A percentile compares a stretch with the other conserved stretches of the same genome.
phyloP scores from a whole-genome alignment of 306 rosid species.

The Prunus mongolica region DNA sequence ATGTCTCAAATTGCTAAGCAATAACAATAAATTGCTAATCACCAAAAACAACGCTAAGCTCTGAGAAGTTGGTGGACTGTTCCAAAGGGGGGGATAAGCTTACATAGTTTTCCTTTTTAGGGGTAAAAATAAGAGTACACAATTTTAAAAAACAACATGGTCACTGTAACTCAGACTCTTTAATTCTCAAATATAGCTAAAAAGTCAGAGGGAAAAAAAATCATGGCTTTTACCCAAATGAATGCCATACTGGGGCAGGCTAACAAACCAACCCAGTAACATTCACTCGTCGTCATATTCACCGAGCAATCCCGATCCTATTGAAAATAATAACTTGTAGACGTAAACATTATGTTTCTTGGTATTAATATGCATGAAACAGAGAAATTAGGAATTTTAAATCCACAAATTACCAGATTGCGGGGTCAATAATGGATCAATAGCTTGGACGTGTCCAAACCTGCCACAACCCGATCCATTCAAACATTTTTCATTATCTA shows the following conservation, averaged over 20 bases:
- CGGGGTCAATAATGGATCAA: slow-evolving; percentile 15
- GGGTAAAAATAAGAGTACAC: not conserved
- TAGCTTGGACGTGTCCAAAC: slow-evolving; percentile 12
- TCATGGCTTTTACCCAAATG: not conserved
- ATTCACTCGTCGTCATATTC: not conserved
- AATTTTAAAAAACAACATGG: not conserved
- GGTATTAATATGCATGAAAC: not conserved
- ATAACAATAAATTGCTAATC: too few species aligned
- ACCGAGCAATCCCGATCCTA: not conserved
- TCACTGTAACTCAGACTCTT: not conserved
- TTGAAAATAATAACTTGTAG: not conserved
- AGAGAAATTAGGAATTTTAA: not conserved
- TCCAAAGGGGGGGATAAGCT: not conserved
- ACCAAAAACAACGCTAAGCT: not conserved
- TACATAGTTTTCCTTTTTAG: not conserved
- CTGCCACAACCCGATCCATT: slow-evolving; percentile 24
- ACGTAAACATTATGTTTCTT: not conserved
- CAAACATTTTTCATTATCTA: not conserved
- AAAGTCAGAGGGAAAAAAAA: not conserved
- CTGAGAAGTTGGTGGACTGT: too few species aligned
- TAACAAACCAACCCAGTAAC: not conserved
- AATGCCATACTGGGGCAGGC: not conserved
- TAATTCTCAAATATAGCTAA: not conserved
- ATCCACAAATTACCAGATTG: slow-evolving; percentile 8
- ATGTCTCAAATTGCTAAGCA: not conserved